Percentiles rank a stretch among this genome's conserved stretches.
Evolutionary conservation across 2,329 filamentous ascomycete genomes (phyloP).

Genomic region (Claviceps digitariae): DNA sequence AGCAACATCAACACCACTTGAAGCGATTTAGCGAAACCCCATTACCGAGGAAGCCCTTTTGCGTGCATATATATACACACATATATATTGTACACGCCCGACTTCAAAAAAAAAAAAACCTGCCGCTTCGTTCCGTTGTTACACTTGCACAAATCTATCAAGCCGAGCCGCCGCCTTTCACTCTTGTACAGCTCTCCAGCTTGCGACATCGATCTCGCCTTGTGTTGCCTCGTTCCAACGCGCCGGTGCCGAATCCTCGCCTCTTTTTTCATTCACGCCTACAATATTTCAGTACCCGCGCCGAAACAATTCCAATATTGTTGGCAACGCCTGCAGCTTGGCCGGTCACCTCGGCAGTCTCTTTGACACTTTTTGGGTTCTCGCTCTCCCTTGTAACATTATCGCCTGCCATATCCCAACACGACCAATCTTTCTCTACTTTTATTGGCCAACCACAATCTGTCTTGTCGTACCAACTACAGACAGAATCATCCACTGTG

Average conservation of each 20-base stretch:
- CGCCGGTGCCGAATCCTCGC: slow-evolving; percentile 21
- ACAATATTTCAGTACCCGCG: slow-evolving; percentile 13
- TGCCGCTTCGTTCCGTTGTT: slow-evolving; percentile 3
- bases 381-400: slow-evolving; percentile 7
- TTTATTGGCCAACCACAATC: slow-evolving; percentile 1
- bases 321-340: slow-evolving; percentile 21
- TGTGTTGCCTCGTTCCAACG: slow-evolving; percentile 19
- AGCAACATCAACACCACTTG: not conserved
- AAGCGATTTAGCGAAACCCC: slow-evolving; percentile 1
- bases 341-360: slow-evolving; percentile 19
- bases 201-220: slow-evolving; percentile 17
- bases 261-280: slow-evolving; percentile 17
- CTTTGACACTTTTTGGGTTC: slow-evolving; percentile 8
- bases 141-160: slow-evolving; percentile 8
- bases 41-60: not conserved
- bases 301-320: slow-evolving; percentile 20
- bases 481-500: slow-evolving; percentile 16
- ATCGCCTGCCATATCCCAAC: slow-evolving; percentile 6
- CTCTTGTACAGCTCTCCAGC: slow-evolving; percentile 6
- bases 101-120: not conserved
- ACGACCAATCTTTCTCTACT: not conserved
- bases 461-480: slow-evolving; percentile 17
- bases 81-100: too few relatives aligned
- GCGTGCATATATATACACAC: not conserved
- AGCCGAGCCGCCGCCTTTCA: slow-evolving; percentile 6